Conservation (phyloP, 2,329 filamentous ascomycete species). For the Penicillium decumbens region DNA sequence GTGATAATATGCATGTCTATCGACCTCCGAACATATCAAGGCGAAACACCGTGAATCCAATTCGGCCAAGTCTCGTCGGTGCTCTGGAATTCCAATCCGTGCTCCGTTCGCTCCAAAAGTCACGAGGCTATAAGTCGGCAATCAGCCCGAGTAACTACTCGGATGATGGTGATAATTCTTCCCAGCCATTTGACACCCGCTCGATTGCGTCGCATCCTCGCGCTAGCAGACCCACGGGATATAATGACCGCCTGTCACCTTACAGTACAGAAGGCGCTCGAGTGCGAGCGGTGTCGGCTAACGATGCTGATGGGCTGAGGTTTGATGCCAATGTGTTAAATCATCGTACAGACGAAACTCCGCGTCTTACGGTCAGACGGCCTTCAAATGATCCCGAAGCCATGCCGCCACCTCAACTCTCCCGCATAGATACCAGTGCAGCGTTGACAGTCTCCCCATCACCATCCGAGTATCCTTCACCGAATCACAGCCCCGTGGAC, state of each 20-base stretch:
- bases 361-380: conserved; percentile 40
- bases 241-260: conserved; percentile 25
- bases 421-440: conserved; percentile 22
- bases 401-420: conserved; percentile 14
- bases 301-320: conserved; percentile 49
- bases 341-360: conserved; percentile 18
- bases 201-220: conserved; percentile 48
- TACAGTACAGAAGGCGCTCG: conserved; percentile 27
- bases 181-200: conserved; percentile 45
- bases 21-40: conserved; percentile 61
- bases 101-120: conserved; percentile 77
- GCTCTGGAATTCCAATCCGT: conserved; percentile 91
- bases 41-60: conserved; percentile 72
- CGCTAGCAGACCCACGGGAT: conserved; percentile 21
- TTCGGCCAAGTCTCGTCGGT: conserved; percentile 87
- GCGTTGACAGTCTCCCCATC: conserved; percentile 35
- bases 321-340: conserved; percentile 40
- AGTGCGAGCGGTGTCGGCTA: conserved; percentile 56
- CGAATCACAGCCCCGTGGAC: conserved; percentile 31
- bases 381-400: conserved; percentile 30
- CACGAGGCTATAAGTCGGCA: conserved; percentile 63
- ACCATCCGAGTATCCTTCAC: conserved; percentile 27
- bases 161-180: conserved; percentile 53
- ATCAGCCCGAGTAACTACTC: conserved; percentile 67
- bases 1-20: conserved; percentile 86